Evolutionary conservation across 1,284 basidiomycete genomes (phyloP).

Genomic region (Marasmius oreades): DNA sequence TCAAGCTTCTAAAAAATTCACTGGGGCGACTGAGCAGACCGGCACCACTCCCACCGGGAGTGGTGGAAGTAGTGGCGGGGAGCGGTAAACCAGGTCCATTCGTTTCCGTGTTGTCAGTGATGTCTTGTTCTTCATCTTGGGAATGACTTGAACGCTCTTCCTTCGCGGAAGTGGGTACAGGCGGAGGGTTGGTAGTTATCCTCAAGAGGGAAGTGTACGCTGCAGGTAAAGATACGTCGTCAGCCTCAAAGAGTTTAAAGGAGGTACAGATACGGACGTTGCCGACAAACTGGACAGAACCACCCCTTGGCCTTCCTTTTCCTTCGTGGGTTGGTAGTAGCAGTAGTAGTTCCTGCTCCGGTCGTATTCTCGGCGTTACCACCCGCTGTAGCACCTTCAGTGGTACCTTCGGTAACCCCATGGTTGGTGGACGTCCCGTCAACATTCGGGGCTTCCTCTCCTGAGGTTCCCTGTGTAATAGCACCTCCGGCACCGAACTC

Average conservation of each 20-base stretch:
- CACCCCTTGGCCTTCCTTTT: slow-evolving; percentile 92
- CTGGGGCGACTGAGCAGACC: neutral
- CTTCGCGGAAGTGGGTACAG: slow-evolving; percentile 21
- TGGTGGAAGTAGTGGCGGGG: neutral
- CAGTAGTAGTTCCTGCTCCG: slow-evolving; percentile 18
- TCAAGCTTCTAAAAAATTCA: slow-evolving; percentile 1
- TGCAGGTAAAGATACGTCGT: slow-evolving; percentile 25
- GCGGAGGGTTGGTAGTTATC: slow-evolving; percentile 72
- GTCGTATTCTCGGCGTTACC: neutral
- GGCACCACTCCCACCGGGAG: neutral
- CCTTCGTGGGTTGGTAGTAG: slow-evolving; percentile 46
- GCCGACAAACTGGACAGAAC: slow-evolving; percentile 92
- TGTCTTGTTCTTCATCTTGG: neutral
- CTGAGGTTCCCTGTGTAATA: slow-evolving; percentile 51
- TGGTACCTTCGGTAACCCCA: slow-evolving; percentile 19
- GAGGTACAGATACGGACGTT: slow-evolving; percentile 52
- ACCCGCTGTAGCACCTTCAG: slow-evolving; percentile 10
- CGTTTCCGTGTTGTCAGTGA: neutral
- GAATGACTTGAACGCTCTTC: slow-evolving; percentile 13
- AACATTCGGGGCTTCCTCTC: slow-evolving; percentile 17
- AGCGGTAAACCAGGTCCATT: neutral
- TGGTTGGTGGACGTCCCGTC: slow-evolving; percentile 29
- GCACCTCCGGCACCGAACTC: slow-evolving; percentile 90
- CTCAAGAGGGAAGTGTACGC: slow-evolving; percentile 86
- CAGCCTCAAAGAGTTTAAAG: slow-evolving; percentile 6